Base-by-base conservation (phyloP, 2,329 filamentous ascomycete genomes). In the Catunica adiposa region DNA sequence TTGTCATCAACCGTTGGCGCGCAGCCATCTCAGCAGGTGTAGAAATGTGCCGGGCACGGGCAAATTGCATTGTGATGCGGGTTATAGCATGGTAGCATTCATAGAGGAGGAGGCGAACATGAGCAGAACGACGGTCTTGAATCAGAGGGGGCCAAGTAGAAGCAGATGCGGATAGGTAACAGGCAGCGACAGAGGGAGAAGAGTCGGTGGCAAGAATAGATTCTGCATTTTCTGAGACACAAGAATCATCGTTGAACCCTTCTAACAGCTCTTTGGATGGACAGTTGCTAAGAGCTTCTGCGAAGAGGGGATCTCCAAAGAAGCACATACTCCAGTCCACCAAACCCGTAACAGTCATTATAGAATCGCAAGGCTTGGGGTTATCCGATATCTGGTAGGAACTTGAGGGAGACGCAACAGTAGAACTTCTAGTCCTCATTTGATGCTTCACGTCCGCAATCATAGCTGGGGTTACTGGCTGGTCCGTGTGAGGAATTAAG, bases 221-320 rank as follows among this genome's bases (percentile, higher is more conserved):
- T 7, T 20, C 20, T 7, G 26, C 34, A n/a, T 46, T 29, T n/a
- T 17, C 26, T n/a, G 34, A 6, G 17, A 37, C 8, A 15, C 25
- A 20, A 2, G 17, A n/a, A 20, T 23, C 26, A 14, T 53, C 57
- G 31, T 66, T 64, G 61, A 76, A 79, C 1, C 77, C 77, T 26
- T 65, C 64, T 25, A 76, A 64, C 34, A 80, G 73, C 0, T 71
- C 68, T 11, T 67, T 61, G 3, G 67, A 71, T 0, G 72, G 68
- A 17, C 67, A 63, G 14, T 71, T 68, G 61, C 67, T 70, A 60
- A 81, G 77, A 5, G 69, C 69, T 2, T 67, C 68, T 1, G 74
- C 70, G 52, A 83, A 67, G 1, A 82, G 63, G 0, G 78, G 77
- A 59, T 82, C 79, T 9, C 78, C 79, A 60, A 82, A 82, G 9